A percentile compares a stretch with the other conserved stretches of the same genome.
phyloP scores from a whole-genome alignment of 2,329 filamentous ascomycete genomes.

The Fusarium brevicatenulatum region DNA sequence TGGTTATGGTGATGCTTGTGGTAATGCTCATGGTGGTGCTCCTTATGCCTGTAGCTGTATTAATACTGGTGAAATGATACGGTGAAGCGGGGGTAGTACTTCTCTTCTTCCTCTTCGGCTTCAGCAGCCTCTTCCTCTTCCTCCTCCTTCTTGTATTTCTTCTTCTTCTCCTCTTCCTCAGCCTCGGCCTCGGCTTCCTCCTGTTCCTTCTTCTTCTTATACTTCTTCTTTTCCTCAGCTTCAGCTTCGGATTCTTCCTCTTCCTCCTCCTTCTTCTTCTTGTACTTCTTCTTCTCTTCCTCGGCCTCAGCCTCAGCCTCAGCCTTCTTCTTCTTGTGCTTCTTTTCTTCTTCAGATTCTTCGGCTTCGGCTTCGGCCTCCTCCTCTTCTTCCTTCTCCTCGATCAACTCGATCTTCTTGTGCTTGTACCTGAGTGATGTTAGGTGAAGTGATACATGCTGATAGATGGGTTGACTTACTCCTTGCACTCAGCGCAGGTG shows the following conservation, averaged over 20 bases:
- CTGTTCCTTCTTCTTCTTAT: neutral
- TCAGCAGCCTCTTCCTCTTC: neutral
- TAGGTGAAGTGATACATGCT: neutral
- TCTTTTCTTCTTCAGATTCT: neutral
- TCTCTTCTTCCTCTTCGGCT: neutral
- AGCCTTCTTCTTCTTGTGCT: neutral
- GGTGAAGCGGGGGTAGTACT: neutral
- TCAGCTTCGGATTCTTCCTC: neutral
- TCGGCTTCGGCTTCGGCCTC: neutral
- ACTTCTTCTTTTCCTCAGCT: neutral
- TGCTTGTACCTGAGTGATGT: constrained; percentile 14
- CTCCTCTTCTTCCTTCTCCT: neutral
- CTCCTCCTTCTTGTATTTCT: constrained; percentile 6
- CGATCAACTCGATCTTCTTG: constrained; percentile 26
- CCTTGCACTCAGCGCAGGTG: constrained; percentile 43
- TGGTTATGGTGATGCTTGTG: constrained; percentile 2
- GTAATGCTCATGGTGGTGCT: constrained; percentile 6
- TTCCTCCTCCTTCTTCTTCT: neutral
- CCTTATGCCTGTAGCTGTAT: neutral
- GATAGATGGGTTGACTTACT: neutral
- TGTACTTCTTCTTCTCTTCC: neutral
- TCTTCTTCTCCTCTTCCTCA: neutral
- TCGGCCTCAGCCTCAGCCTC: neutral
- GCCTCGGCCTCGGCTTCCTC: neutral
- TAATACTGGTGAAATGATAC: neutral